Base-by-base conservation (phyloP, 1,139 yeast species). In the Yarrowia galli region DNA sequence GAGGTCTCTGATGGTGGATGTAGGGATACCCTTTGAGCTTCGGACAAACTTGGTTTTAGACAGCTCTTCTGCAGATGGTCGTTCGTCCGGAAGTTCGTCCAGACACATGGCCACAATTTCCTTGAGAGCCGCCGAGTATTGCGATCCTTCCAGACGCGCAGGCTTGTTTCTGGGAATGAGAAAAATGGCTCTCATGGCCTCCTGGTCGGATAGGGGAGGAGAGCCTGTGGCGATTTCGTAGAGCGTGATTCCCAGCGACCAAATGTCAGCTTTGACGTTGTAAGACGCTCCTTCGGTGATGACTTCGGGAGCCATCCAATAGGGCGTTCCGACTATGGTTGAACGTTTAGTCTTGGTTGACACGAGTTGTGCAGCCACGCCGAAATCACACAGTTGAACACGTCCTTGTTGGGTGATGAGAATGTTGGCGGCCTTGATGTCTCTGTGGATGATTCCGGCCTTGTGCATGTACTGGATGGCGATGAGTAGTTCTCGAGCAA, bases 271-370 rank as follows among this genome's bases (percentile, higher is more conserved):
- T 78, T 90, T 92, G 66, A 87, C 86, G 74, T 91, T 91, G 77
- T 92, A 92, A 2, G 89, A 83, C 23, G 89, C 89, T 40, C 99
- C 99, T 76, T 95, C 98, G 75, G 93, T 86, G 56, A 95, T 95
- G 32, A 95, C 99, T 77, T 95, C 99, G 0, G 99, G 99, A 0
- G 99, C 99, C 99, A 96, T 96, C 99, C 99, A 96, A 77, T 93
- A 96, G 0, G 99, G 99, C 0, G 99, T 96, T 7, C 99, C 99
- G 0, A 97, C 98, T 86, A 95, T 92, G 0, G 99, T 95, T 53
- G 95, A 91, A 74, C 99, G 84, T 75, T 93, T 90, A 65, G 87
- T 78, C 40, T 88, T 87, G 51, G 88, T 85, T n/a, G 93, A 84
- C 0, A 96, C 86, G 48, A 93, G 81, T 76, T 92, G 96, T 1